Conservation (phyloP, 768 basidiomycete genomes). For the Pulveroboletus sp. region DNA sequence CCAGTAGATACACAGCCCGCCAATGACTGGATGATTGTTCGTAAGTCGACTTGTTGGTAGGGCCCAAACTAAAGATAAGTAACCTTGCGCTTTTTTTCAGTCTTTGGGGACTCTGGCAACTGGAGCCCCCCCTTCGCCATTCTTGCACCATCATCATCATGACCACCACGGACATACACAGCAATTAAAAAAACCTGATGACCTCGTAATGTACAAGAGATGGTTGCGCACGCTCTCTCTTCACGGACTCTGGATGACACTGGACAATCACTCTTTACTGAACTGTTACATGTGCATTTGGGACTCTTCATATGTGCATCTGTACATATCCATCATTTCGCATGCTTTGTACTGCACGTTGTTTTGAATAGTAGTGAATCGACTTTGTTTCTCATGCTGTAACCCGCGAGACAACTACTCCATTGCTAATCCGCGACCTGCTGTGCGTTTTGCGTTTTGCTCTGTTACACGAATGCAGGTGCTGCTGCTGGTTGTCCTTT, state of each 20-base stretch:
- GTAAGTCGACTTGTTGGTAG: slow-evolving; percentile 28
- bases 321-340: slow-evolving; percentile 4
- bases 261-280: slow-evolving; percentile 3
- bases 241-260: slow-evolving; percentile 13
- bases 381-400: not conserved
- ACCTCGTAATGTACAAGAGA: slow-evolving; percentile 11
- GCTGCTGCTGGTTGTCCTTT: slow-evolving; percentile 1
- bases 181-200: slow-evolving; percentile 7
- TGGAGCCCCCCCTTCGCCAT: slow-evolving; percentile 44
- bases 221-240: not conserved
- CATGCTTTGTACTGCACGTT: slow-evolving; percentile 10
- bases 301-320: not conserved
- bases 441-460: not conserved
- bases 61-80: not conserved
- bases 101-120: slow-evolving; percentile 54
- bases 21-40: slow-evolving; percentile 40
- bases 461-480: slow-evolving; percentile 12
- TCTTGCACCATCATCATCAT: slow-evolving; percentile 13
- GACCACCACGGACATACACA: slow-evolving; percentile 5
- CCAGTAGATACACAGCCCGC: slow-evolving; percentile 35
- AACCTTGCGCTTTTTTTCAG: slow-evolving; percentile 23
- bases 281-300: no score
- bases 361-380: not conserved
- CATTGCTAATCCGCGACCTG: no score
- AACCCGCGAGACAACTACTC: no score